Conservation (phyloP, 2,329 filamentous ascomycete species). For the Exserohilum rostratum region DNA sequence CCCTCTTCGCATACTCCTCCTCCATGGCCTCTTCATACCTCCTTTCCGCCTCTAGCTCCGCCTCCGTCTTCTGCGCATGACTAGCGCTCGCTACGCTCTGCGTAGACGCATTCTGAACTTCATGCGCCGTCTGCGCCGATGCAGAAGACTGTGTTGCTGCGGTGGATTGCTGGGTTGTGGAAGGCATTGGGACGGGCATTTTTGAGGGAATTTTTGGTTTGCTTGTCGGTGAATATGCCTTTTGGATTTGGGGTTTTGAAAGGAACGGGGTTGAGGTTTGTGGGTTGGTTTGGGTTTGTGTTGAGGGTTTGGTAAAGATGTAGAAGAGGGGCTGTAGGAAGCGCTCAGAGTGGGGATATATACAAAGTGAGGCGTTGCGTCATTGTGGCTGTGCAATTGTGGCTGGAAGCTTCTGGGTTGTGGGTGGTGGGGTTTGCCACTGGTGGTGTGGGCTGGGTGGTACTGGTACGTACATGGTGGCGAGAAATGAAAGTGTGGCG, state of each 20-base stretch:
- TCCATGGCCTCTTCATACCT: conserved; percentile 49
- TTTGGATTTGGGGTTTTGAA: too few relatives aligned
- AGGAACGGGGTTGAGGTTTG: too few relatives aligned
- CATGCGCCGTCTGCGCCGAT: conserved; percentile 32
- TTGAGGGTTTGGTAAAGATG: not conserved
- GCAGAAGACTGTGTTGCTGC: conserved; percentile 23
- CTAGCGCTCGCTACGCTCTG: conserved; percentile 37
- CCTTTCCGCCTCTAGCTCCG: conserved; percentile 42
- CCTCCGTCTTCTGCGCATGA: conserved; percentile 36
- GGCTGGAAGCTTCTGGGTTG: conserved; percentile 27
- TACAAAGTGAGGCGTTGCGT: conserved; percentile 16
- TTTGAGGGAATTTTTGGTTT: conserved; percentile 2
- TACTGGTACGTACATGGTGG: too few relatives aligned
- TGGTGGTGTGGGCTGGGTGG: too few relatives aligned
- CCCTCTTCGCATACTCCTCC: conserved; percentile 50
- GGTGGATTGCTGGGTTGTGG: conserved; percentile 22
- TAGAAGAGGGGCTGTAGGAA: not conserved
- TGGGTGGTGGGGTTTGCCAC: conserved; percentile 21
- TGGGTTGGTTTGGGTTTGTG: not conserved
- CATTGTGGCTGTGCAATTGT: conserved; percentile 38
- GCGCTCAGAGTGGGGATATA: not conserved
- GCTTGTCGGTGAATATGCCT: too few relatives aligned
- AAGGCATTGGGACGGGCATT: conserved; percentile 39
- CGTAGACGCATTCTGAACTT: conserved; percentile 28
- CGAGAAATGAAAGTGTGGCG: too few relatives aligned